Base-by-base conservation (phyloP, 177 flowering plant genomes). In the Vitis hybrid region DNA sequence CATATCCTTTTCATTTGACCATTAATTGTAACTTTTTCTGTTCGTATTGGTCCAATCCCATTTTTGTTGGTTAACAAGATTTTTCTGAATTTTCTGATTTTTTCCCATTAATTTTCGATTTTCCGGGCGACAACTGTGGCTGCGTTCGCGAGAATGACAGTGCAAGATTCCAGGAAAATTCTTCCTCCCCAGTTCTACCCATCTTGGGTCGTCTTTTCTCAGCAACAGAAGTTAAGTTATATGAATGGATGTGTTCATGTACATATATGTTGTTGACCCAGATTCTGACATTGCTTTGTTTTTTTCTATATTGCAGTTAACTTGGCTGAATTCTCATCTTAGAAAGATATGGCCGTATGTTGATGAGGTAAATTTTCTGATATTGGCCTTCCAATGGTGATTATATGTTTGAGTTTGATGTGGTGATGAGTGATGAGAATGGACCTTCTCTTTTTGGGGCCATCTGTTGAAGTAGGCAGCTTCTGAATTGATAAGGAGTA, bases 331-430 rank as follows among this genome's bases (percentile, higher is more conserved):
- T 78, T 72, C 55, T 51, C 85, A 93, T 2, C 92, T 96, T 13
- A 75, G 80, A 5, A 93, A 93, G 85, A 87, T 96, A 32, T 96
- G 99, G 99, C 99, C 98, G 0, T 93, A 80, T 72, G 87, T 93
- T 26, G 70, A 93, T 73, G 88, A 91, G 94, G 99, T 92, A 64
- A 50, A 32, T 15, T 52, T 14, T 50, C 52, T 49, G 14, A 2
- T 11, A 19, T 52, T 58, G 10, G 15, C 50, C 30, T 26, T 11
- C 14, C 12, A 65, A 49, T 56, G 51, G 51, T n/a, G 56, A 17
- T 51, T 8, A 10, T 18, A 13, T 60, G 12, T 21, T 21, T n/a
- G 2, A 2, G n/a, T 12, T 61, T 61, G 49, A 32, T 61, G 48
- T 17, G 64, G 9, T 13, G 34, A 32, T 61, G 17, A 30, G 49